phyloP scores from a whole-genome alignment of 2,329 filamentous ascomycete species.

The Colletotrichum echinochloae region DNA sequence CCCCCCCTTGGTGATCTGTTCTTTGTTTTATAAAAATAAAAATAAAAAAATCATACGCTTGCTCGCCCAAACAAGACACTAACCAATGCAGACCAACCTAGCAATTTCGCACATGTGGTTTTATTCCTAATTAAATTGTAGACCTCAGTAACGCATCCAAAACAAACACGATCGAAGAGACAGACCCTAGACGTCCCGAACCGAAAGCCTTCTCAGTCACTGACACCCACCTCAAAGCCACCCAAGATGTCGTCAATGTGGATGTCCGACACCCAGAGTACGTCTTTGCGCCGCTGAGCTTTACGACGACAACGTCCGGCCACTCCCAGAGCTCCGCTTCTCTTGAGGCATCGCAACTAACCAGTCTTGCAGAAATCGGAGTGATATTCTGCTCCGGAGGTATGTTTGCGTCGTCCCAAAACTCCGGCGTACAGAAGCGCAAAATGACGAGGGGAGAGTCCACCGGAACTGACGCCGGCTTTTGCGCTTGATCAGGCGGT shows the following conservation, averaged over 20 bases:
- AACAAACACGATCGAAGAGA: neutral
- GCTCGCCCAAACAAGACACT: conserved; percentile 4
- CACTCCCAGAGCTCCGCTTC: conserved; percentile 1
- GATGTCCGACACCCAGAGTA: conserved; percentile 96
- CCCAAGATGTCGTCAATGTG: conserved; percentile 89
- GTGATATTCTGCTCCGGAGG: conserved; percentile 98
- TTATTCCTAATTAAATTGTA: neutral
- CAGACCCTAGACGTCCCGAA: neutral
- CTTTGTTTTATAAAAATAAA: conserved; percentile 28
- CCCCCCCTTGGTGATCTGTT: conserved; percentile 42
- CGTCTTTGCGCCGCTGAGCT: conserved; percentile 50
- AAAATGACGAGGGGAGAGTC: neutral
- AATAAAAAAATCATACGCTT: conserved; percentile 12
- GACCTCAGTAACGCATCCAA: neutral
- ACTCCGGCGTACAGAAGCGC: conserved; percentile 43
- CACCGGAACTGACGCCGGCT: conserved; percentile 33
- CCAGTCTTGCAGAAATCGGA: conserved; percentile 80
- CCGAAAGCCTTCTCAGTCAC: neutral
- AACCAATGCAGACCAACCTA: neutral
- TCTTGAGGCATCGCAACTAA: conserved; percentile 46
- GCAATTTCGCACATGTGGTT: neutral
- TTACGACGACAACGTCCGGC: neutral
- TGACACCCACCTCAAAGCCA: neutral
- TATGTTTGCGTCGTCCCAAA: conserved; percentile 64
- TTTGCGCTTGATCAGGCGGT: conserved; percentile 69